Conservation (phyloP, 139 green algal genomes). For the Desmodesmus armatus region DNA sequence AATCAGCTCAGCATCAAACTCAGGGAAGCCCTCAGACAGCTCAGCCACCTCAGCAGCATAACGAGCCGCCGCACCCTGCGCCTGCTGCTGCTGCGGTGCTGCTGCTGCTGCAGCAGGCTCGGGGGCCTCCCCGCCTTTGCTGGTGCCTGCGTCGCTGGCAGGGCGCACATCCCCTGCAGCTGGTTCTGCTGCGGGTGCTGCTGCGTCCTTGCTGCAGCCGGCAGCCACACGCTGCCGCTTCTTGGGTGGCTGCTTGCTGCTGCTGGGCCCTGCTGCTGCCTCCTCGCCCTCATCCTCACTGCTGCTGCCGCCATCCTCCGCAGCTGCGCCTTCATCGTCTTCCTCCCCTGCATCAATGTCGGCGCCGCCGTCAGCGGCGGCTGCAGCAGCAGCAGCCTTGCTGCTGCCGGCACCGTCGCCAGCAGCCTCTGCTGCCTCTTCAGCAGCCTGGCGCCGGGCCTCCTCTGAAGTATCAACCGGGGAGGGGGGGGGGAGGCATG, state of each 20-base stretch:
- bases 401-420: constrained; percentile 36
- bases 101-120: constrained; percentile 3
- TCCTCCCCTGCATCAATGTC: constrained; percentile 22
- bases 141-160: too few relatives aligned
- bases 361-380: constrained; percentile 31
- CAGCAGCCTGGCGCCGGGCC: constrained; percentile 39
- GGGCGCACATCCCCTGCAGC: too few relatives aligned
- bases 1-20: constrained; percentile 74
- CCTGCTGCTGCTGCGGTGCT: not conserved
- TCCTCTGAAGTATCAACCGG: too few relatives aligned
- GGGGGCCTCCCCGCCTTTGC: not conserved
- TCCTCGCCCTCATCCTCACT: not conserved
- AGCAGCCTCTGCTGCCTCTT: constrained; percentile 37
- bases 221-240: constrained; percentile 1
- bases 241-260: not conserved
- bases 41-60: constrained; percentile 42
- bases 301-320: too few relatives aligned
- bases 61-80: constrained; percentile 14
- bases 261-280: constrained; percentile 6
- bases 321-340: too few relatives aligned
- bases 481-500: too few relatives aligned
- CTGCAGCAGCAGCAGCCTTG: too few relatives aligned
- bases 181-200: constrained; percentile 7
- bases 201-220: constrained; percentile 9
- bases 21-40: constrained; percentile 62